Evolutionary conservation across 345 rosid genomes (phyloP), one percentile per base, ranked within the genome.

Genomic region (Populus davidiana): DNA sequence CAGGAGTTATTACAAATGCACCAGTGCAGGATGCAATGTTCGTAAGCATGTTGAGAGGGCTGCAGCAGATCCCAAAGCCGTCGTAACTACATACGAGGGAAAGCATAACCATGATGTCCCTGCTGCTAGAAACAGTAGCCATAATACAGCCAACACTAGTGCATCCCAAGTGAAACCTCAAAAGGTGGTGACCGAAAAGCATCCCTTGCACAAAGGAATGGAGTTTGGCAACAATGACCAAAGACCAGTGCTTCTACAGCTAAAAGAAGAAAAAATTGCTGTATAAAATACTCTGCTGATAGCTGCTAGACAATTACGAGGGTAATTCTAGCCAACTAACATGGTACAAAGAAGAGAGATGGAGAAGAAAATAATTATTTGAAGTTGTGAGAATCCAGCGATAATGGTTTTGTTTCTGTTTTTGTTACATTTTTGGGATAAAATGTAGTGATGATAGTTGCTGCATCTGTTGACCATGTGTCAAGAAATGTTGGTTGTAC

Each of bases 1-100:
- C 89, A 93, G 96, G 97, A 93, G 97, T 83, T 93, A 93, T 73
- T 96, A 96, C 86, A 93, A 91, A 83, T 96, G 99, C 88, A 92
- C 97, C 31, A 88, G 86, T 20, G 79, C 86, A 2, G 94, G 93
- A 65, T 96, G 99, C 88, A 96, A 90, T 10, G 98, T 96, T 12
- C 94, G 98, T 4, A 95, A 95, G 80, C 98, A 95, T 74, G 94
- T 95, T 1, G 99, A 95, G 87, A 91, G 98, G 85, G 98, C 97
- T 68, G 87, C 98, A 29, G 86, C 92, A 1, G 99, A 95, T 81
- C 88, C 91, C 35, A 91, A 93, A 74, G 94, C 99, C 2, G 99
- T 95, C 38, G 82, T 95, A 81, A 95, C 99, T 52, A 96, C 98
- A 9, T 96, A 96, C 0, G 99, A 96, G 82, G 99, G 99, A 50